phyloP scores from a whole-genome alignment of 2,329 filamentous ascomycete species.

The Triangularia verruculosa region DNA sequence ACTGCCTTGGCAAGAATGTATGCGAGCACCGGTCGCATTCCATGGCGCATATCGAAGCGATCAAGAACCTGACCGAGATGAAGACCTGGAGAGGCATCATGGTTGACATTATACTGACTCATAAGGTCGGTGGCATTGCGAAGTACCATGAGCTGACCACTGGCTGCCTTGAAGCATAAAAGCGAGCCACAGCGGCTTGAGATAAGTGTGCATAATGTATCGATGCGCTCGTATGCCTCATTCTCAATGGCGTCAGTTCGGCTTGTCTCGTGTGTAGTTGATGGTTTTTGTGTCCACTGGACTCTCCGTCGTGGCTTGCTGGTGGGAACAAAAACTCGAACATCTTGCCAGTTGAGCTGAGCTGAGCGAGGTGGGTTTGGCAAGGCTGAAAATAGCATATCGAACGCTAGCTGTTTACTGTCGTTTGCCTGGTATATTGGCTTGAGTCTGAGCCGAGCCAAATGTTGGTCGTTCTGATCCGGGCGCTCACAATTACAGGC shows the following conservation, averaged over 20 bases:
- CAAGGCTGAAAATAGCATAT: neutral
- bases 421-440: neutral
- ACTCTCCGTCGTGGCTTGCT: neutral
- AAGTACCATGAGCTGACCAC: neutral
- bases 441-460: neutral
- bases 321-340: neutral
- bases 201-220: neutral
- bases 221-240: neutral
- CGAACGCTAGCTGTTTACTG: neutral
- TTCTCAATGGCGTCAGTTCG: neutral
- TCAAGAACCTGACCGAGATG: conserved; percentile 4
- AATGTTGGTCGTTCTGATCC: neutral
- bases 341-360: neutral
- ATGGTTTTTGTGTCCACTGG: neutral
- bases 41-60: conserved; percentile 4
- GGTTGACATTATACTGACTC: neutral
- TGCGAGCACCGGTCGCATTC: conserved; percentile 7
- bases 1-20: conserved; percentile 8
- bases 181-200: neutral
- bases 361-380: neutral
- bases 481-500: neutral
- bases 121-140: neutral
- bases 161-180: neutral
- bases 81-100: conserved; percentile 1
- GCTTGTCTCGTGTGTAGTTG: neutral